Base-by-base conservation (phyloP, 345 rosid species). In the Eucalyptus curtisii region DNA sequence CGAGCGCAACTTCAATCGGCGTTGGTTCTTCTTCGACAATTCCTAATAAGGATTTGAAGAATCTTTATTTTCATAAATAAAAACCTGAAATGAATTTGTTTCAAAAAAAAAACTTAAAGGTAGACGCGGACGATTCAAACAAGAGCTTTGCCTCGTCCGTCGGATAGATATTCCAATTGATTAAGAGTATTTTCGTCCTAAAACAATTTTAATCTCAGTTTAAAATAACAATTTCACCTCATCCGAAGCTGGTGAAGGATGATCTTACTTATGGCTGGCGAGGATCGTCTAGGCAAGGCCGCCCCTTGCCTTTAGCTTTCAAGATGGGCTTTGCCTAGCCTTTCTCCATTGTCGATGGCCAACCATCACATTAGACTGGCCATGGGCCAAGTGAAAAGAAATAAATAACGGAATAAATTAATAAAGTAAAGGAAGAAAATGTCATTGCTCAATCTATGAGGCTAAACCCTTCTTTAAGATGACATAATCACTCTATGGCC, bases 171-270 rank as follows among this genome's bases (percentile, higher is more conserved):
- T 55, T 55, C 13, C 27, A 10, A 55, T 4, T 1, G 25, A 20
- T 53, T 0, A 53, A 53, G 0, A 8, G 5, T 0, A 52, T 53
- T 53, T 20, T 53, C 4, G 2, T 53, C 30, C 0, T 3, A 0
- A 10, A 13, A 55, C 6, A 55, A 24, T 22, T 55, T 55, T 24
- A 55, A 55, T 52, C 61, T 24, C 30, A 24, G 4, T 55, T 55
- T 55, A 5, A 52, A 52, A 52, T 52, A 52, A 52, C 5, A 52
- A 52, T 8, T 10, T 20, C 25, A 52, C 24, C 2, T 52, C 57
- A 52, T 20, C 1, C 0, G 1, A 52, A 52, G 4, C 4, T 52
- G 0, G 57, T 0, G 8, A 52, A 1, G 10, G 10, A 24, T 3
- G 10, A 19, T 25, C 25, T 52, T 52, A 1, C 4, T 7, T 1